Conservation (phyloP, 208 protist genomes). For the Phytomonas sp. region DNA sequence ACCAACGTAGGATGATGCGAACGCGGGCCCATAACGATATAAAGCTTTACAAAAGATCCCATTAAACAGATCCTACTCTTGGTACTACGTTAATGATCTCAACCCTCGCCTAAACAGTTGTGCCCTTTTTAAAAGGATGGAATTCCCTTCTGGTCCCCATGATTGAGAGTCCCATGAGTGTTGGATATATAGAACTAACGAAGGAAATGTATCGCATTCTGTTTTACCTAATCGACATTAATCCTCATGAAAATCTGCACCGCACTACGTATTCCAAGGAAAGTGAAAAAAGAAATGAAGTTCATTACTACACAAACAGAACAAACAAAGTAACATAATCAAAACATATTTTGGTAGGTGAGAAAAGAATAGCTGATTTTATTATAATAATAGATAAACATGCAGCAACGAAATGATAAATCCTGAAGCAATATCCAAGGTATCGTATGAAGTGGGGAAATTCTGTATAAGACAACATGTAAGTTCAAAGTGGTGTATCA, state of each 20-base stretch:
- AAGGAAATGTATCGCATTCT: neutral
- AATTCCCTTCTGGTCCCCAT: too few species aligned
- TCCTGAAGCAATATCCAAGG: neutral
- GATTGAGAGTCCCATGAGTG: neutral
- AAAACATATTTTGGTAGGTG: neutral
- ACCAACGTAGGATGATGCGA: neutral
- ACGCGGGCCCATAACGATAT: neutral
- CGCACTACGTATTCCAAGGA: neutral
- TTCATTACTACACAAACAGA: neutral
- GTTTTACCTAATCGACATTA: neutral
- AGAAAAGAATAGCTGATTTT: neutral
- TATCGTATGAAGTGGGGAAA: neutral
- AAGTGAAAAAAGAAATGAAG: neutral
- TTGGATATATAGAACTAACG: neutral
- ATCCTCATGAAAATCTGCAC: neutral
- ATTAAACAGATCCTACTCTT: neutral
- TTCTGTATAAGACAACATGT: neutral
- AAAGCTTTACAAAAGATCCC: neutral
- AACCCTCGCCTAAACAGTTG: too few species aligned
- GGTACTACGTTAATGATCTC: too few species aligned
- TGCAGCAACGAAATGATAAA: neutral
- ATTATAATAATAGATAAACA: neutral
- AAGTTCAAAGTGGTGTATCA: neutral
- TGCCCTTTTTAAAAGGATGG: too few species aligned
- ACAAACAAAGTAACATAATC: neutral